Base-by-base conservation (phyloP, 345 rosid genomes). In the Melaleuca alternifolia region DNA sequence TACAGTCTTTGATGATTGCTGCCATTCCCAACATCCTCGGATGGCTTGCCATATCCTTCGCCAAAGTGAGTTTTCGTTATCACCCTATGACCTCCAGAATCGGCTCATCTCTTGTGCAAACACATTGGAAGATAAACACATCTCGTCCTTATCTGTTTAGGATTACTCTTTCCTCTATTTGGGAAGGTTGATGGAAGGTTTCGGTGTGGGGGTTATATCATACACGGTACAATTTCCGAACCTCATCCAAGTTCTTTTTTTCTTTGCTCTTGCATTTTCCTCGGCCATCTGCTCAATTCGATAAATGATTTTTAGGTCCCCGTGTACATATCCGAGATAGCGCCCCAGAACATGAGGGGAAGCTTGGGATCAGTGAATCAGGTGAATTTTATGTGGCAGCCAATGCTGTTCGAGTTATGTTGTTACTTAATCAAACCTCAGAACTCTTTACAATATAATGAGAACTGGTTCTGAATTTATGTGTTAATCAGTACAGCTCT, bases 21-120 rank as follows among this genome's bases (percentile, higher is more conserved):
- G 92, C 99, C n/a, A 93, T 97, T 87, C 99, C 99, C n/a, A 97
- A 96, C 87, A 93, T 97, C 87, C 92, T 97, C 14, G 99, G 99
- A 86, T 97, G 99, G 99, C 96, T 97, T 54, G 92, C 96, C 87
- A 93, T 97, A 90, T 96, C 99, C 84, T 96, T 97, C 90, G 99
- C 99, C 51, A 91, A 85, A 89, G 99, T 97, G 91, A 91, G 98
- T 91, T 82, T 85, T 84, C 84, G 57, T 86, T 48, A 10, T 83
- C 53, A 28, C n/a, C 8, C 82, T 57, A 59, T 5, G 48, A 20
- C 52, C 53, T 28, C 24, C 50, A 46, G 79, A 83, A 24, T 50
- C 41, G 24, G 79, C 18, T 30, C 62, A 53, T 37, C 26, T 37
- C 48, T 71, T 18, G 46, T 10, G 81, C 81, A 71, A 37, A 37